Base-by-base conservation (phyloP, 164 flowering plant genomes). In the Hamamelis virginiana region DNA sequence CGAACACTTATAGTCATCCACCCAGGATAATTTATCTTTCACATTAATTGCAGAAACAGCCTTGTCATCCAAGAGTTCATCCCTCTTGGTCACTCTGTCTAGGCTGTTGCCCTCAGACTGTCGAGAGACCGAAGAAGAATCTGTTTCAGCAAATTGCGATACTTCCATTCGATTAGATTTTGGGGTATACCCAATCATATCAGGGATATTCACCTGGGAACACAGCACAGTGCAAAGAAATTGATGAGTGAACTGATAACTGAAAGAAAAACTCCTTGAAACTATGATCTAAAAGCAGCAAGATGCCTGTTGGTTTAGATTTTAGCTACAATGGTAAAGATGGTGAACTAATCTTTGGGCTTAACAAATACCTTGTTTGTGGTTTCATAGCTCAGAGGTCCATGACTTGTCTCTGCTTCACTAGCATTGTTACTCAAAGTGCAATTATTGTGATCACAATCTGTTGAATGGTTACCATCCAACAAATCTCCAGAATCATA, bases 1-100 rank as follows among this genome's bases (percentile, higher is more conserved):
- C 1, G 93, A 86, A 74, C 99, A 95, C 73, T 84, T 87, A 75
- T 87, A 91, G 60, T 81, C 92, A 75, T 92, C 80, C 69, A 88
- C 66, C 99, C 97, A 92, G 16, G 68, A 64, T 38, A 75, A 50
- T 9, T 60, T 74, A n/a, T 75, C 79, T n/a, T 65, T 63, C 41
- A 66, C 72, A 69, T 55, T 63, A 38, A 70, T 58, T 45, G 81
- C 71, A 67, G 77, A 50, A 28, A 44, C 73, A 9, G 71, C 69
- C 19, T 77, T 71, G 69, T 51, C 70, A 19, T 71, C 72, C 22
- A 18, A 21, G 26, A n/a, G 22, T 45, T 66, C 74, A 60, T 57
- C 27, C 45, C 18, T 59, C 56, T 51, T 64, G 8, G 59, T 57
- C 61, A 43, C 21, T 69, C 33, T 52, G 9, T 71, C 75, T 1